Evolutionary conservation across 1,284 basidiomycete genomes (phyloP), one percentile per base, ranked within the genome.

Genomic region (Coniferiporia sulphurascens): DNA sequence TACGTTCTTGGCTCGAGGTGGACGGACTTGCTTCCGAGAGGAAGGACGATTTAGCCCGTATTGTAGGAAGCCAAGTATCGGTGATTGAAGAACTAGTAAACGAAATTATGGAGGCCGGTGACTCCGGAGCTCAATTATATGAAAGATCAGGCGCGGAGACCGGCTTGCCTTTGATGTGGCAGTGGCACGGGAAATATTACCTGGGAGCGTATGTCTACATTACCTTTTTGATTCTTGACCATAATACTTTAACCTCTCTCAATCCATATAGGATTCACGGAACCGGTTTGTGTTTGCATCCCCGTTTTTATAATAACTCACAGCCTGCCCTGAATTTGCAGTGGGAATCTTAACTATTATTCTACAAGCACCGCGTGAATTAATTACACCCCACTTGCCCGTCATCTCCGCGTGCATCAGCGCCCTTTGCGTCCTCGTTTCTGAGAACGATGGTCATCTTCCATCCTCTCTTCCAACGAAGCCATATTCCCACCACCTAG

Each of bases 171-270:
- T 35, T 61, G 10, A 58, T 61, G 56, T 61, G 60, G 60, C 9
- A 44, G 19, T 61, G 60, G 60, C 60, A 61, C 45, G 55, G 49
- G 3, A 48, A 48, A 45, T 48, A 52, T 51, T 61, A 61, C 35
- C 55, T 61, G 13, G 60, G 60, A 56, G 60, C 60, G 60, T 61
- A 58, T 19, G 60, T 61, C 35, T 41, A 41, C 15, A 41, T 41
- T 41, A 12, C 19, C 15, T 36, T 19, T 32, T n/a, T 1, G 3
- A 32, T 22, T 6, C 2, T 13, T n/a, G 8, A 35, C 3, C 21
- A 21, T 54, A 15, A 9, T 2, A 17, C 12, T 41, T 17, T 22
- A 43, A 19, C 13, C 48, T 4, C 49, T 38, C 8, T 38, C 4
- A 10, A 32, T 59, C 51, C 2, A 17, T 32, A 9, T 34, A 57